Conservation (phyloP, 805 yeast genomes). For the Lachancea nothofagi region DNA sequence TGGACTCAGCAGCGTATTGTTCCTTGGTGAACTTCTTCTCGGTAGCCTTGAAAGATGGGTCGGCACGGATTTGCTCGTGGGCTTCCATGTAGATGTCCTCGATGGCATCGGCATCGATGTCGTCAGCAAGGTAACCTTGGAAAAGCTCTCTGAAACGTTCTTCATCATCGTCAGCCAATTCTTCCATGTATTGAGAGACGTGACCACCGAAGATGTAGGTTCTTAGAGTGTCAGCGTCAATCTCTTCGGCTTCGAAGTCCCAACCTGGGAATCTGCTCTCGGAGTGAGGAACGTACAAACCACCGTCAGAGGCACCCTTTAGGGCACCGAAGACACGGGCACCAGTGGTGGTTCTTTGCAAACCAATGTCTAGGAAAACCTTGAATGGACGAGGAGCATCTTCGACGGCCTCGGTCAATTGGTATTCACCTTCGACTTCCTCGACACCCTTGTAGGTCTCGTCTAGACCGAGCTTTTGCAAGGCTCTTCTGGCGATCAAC, state of each 20-base stretch:
- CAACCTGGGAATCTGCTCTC: slow-evolving; percentile 99
- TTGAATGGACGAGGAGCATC: slow-evolving; percentile 99
- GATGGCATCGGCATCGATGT: slow-evolving; percentile 91
- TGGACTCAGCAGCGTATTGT: slow-evolving; percentile 94
- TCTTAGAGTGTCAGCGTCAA: slow-evolving; percentile 95
- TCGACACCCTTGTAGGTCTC: slow-evolving; percentile 98
- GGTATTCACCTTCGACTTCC: slow-evolving; percentile 99
- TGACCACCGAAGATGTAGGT: slow-evolving; percentile 99
- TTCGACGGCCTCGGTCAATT: slow-evolving; percentile 98
- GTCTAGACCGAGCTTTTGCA: slow-evolving; percentile 95
- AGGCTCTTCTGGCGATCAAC: slow-evolving; percentile 97
- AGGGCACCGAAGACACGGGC: slow-evolving; percentile 99
- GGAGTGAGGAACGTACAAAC: slow-evolving; percentile 97
- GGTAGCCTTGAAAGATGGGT: slow-evolving; percentile 87
- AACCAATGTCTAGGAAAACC: slow-evolving; percentile 98
- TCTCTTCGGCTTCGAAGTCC: slow-evolving; percentile 98
- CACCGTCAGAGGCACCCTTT: slow-evolving; percentile 99
- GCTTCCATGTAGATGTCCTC: slow-evolving; percentile 95
- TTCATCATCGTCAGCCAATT: slow-evolving; percentile 99
- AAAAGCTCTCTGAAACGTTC: slow-evolving; percentile 96
- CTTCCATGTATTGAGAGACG: slow-evolving; percentile 99
- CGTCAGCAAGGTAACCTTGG: slow-evolving; percentile 95
- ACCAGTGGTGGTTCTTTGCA: slow-evolving; percentile 99
- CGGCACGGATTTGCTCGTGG: slow-evolving; percentile 92
- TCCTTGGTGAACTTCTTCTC: slow-evolving; percentile 93